A percentile compares a stretch with the other conserved stretches of the same genome.
These are phyloP conservation scores for Scleromitrula shiraiana DNA, from an alignment of 2,329 filamentous ascomycete species.

Conservation along the genomic window DNA sequence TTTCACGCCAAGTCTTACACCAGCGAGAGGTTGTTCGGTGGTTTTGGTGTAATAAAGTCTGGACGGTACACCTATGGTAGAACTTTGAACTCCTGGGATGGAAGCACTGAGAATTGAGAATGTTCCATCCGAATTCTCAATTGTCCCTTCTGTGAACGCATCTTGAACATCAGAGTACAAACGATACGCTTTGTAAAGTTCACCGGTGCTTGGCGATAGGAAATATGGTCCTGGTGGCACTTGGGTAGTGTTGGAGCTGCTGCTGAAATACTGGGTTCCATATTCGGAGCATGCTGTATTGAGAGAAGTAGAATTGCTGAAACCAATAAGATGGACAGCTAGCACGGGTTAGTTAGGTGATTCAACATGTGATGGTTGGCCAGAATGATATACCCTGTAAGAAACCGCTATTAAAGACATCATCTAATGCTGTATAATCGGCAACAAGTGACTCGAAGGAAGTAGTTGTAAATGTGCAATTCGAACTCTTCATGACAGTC, in stretches of 20 bases:
- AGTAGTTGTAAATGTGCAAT: slow-evolving; percentile 14
- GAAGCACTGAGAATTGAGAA: slow-evolving; percentile 38
- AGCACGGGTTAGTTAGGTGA: not conserved
- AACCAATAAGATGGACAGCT: slow-evolving; percentile 7
- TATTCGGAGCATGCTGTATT: slow-evolving; percentile 14
- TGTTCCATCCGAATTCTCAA: slow-evolving; percentile 30
- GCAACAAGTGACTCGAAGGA: slow-evolving; percentile 16
- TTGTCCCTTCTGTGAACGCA: slow-evolving; percentile 41
- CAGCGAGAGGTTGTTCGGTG: slow-evolving; percentile 47
- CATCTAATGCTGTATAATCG: slow-evolving; percentile 20
- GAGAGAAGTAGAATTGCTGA: slow-evolving; percentile 8
- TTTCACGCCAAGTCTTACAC: slow-evolving; percentile 54
- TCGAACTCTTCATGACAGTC: slow-evolving; percentile 20
- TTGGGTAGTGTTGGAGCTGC: slow-evolving; percentile 10
- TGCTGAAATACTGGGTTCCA: slow-evolving; percentile 19
- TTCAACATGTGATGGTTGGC: no score
- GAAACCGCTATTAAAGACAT: slow-evolving; percentile 25
- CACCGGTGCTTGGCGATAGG: slow-evolving; percentile 34
- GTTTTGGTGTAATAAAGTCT: slow-evolving; percentile 50
- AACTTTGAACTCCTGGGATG: slow-evolving; percentile 33
- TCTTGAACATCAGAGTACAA: slow-evolving; percentile 42
- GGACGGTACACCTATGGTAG: slow-evolving; percentile 48
- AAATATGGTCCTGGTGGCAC: slow-evolving; percentile 44
- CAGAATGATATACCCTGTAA: slow-evolving; percentile 19
- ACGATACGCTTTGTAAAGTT: slow-evolving; percentile 40